A percentile compares a stretch with the other conserved stretches of the same genome.
Evolutionary conservation across 257 asterid genomes (phyloP).

Genomic region (Henckelia pumila): DNA sequence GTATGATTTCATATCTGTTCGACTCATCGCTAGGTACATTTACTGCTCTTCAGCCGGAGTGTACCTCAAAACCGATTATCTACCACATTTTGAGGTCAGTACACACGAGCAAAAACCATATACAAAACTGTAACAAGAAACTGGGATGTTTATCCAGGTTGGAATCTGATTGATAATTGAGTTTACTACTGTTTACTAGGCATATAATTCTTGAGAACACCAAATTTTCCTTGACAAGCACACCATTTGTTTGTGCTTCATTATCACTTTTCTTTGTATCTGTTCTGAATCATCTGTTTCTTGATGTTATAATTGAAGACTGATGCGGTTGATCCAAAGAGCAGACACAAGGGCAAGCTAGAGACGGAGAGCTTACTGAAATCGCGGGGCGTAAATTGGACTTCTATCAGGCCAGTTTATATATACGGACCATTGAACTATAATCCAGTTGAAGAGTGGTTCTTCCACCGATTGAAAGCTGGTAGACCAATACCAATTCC

Average conservation of each 20-base stretch:
- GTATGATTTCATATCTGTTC: not conserved
- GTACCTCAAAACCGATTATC: conserved; percentile 71
- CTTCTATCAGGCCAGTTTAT: conserved; percentile 91
- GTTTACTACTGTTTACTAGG: not conserved
- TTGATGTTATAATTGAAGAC: conserved; percentile 34
- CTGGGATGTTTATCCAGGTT: not conserved
- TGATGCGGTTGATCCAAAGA: conserved; percentile 97
- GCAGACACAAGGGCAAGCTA: conserved; percentile 98
- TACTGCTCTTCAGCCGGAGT: conserved; percentile 95
- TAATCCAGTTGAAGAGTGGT: conserved; percentile 99
- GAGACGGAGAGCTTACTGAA: conserved; percentile 85
- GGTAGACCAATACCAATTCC: conserved; percentile 97
- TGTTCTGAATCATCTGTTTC: not conserved
- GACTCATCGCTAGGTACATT: conserved; percentile 58
- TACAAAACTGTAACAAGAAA: not conserved
- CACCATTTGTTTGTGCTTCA: not conserved
- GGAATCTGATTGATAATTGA: not conserved
- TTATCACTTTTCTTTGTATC: not conserved
- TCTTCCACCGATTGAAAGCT: conserved; percentile 95
- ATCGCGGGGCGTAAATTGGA: conserved; percentile 78
- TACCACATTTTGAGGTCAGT: conserved; percentile 70
- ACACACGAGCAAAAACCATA: not conserved
- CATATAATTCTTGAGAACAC: not conserved
- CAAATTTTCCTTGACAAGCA: not conserved
- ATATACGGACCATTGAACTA: conserved; percentile 94